Evolutionary conservation across 176 grass and related monocot species (phyloP).

Genomic region (Bolboschoenus planiculmis): DNA sequence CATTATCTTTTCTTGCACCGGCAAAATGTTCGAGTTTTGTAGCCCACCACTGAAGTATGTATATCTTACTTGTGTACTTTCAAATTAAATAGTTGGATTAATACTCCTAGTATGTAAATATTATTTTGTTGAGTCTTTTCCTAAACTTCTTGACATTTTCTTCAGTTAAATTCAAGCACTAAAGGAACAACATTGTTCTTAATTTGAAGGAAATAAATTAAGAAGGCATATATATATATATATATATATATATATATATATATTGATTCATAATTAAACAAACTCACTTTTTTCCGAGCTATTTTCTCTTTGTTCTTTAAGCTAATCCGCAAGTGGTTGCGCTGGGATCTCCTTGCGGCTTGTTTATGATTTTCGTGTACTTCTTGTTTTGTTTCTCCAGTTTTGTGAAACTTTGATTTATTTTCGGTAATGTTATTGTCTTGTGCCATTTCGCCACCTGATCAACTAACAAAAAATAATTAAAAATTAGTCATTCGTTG

Average conservation of each 20-base stretch:
- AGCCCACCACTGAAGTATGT: conserved; percentile 55
- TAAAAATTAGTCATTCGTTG: no score
- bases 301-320: not conserved
- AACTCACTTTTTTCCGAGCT: not conserved
- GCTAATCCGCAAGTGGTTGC: not conserved
- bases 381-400: not conserved
- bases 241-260: no score
- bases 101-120: not conserved
- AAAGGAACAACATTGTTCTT: no score
- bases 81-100: not conserved
- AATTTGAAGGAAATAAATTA: no score
- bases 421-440: not conserved
- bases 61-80: conserved; percentile 10
- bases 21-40: conserved; percentile 78
- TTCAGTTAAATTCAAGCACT: not conserved
- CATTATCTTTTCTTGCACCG: conserved; percentile 56
- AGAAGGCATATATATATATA: no score
- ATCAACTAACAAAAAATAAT: not conserved
- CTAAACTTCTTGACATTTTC: not conserved
- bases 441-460: not conserved
- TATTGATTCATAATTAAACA: not conserved
- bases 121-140: not conserved
- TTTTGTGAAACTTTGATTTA: not conserved
- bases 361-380: not conserved
- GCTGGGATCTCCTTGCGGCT: not conserved